Evolutionary conservation across 768 basidiomycete species (phyloP), one percentile per base, ranked within the genome.

Genomic region (Naematelia aurantialba): DNA sequence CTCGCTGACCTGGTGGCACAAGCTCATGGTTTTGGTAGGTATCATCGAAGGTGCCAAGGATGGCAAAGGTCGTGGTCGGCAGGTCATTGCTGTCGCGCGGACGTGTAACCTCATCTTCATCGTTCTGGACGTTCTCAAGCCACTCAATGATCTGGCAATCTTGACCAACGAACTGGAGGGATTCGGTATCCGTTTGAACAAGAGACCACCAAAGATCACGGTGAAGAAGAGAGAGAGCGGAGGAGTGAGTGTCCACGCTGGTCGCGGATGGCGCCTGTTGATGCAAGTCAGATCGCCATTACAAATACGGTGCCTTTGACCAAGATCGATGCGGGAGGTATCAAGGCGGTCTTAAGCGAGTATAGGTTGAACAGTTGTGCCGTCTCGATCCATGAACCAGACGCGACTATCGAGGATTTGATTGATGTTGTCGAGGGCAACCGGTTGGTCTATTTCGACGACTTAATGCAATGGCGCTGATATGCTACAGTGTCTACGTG

Each of bases 51-150:
- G 94, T 67, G 94, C 94, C 25, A 91, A 91, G 71, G 93, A 96
- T 67, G 93, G 93, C 55, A 85, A 89, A 76, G 94, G 94, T 77
- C 81, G 94, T 82, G 94, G 94, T 82, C 87, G 90, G 65, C 94
- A 98, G 83, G 85, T 82, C 53, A 62, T 77, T 45, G 72, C 69
- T 17, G 96, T 99, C 65, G 94, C 96, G 5, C 86, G 96, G 60
- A 98, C 96, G 42, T 98, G 96, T 77, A 91, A 97, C 77, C 85
- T 98, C 31, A 97, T 99, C 61, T 98, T 98, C 79, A 98, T 99
- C 76, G 89, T 98, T 26, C 84, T 99, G 50, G 96, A 99, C 71
- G 96, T 99, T 25, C 84, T 96, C 31, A 99, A 98, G 79, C 96
- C 96, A n/a, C 84, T 98, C 17, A 89, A 88, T 24, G 94, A 98